phyloP scores from a whole-genome alignment of 805 yeast species.

The Schwanniomyces polymorphus region DNA sequence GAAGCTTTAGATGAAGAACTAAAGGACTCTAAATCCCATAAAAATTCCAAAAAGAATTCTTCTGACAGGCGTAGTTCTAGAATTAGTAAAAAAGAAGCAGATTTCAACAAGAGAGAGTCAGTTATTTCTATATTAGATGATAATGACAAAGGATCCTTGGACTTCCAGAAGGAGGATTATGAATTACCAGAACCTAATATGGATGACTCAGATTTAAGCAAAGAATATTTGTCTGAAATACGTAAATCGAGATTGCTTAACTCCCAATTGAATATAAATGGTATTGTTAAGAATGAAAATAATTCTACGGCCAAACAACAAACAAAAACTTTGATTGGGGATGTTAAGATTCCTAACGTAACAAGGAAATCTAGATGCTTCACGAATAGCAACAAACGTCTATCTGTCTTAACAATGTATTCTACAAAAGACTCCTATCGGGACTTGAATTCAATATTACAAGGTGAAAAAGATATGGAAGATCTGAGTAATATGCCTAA shows the following conservation, averaged over 20 bases:
- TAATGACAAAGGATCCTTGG: neutral
- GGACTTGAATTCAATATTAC: constrained; percentile 48
- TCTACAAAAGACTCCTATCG: constrained; percentile 67
- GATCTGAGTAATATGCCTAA: constrained; percentile 13
- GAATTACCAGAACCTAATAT: constrained; percentile 38
- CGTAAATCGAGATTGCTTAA: constrained; percentile 44
- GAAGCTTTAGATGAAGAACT: constrained; percentile 40
- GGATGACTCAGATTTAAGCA: constrained; percentile 36
- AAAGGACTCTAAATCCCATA: constrained; percentile 16
- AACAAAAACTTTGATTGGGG: constrained; percentile 55
- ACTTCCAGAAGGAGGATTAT: constrained; percentile 15
- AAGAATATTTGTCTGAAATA: constrained; percentile 46
- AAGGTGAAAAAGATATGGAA: constrained; percentile 16
- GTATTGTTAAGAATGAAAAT: constrained; percentile 14
- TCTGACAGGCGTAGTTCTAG: constrained; percentile 1
- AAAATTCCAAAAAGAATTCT: constrained; percentile 7
- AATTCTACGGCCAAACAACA: constrained; percentile 27
- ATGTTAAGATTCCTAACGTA: constrained; percentile 68
- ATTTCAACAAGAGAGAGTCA: constrained; percentile 27
- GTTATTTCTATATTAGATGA: constrained; percentile 26
- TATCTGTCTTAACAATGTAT: constrained; percentile 70
- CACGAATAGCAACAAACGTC: constrained; percentile 62
- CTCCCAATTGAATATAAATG: constrained; percentile 30
- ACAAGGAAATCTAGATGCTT: constrained; percentile 66
- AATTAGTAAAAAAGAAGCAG: constrained; percentile 8